Base-by-base conservation (phyloP, 2,329 filamentous ascomycete species). In the Xylariaceae sp. region DNA sequence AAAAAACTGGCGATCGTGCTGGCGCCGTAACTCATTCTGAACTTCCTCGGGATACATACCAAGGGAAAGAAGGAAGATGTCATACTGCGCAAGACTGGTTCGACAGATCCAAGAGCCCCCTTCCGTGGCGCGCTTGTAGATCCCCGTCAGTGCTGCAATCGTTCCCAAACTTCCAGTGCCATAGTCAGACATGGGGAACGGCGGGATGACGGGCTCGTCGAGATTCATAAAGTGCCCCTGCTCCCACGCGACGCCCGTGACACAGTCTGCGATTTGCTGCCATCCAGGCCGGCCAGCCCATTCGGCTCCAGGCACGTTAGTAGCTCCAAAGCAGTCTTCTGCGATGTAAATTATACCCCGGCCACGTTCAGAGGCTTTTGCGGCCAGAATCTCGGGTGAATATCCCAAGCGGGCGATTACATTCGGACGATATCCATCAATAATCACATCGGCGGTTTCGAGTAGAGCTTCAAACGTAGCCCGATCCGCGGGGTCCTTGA, bases 241-340 rank as follows among this genome's bases (percentile, higher is more conserved):
- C 42, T 70, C 62, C 63, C 65, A 69, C 5, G 69, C 65, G 9
- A 71, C 62, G 31, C 70, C 70, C 3, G 67, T 69, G 31, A 70
- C 61, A 57, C 67, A 71, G 55, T 72, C 70, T 18, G 67, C 67
- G 40, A 71, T 71, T 54, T 72, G 69, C 54, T 72, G 86, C 86
- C 86, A 89, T 6, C 86, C 86, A 5, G 84, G 80, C 3, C 86
- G 75, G 7, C 71, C 69, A 1, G 80, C 77, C 86, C 85, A 89
- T 53, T 85, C 81, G 16, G 75, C 62, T 6, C 59, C 63, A 38
- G 48, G 55, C 22, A 60, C 48, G 19, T 78, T 81, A 31, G 77
- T 71, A 33, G 80, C 83, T 1, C 87, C 87, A 59, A 89, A 89
- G 65, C 86, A 89, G 64, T 89, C 84, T 66, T 90, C 86, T 33